Percentiles rank a stretch among this genome's conserved stretches.
phyloP scores from a whole-genome alignment of 148 eudicot species.

The Rheum nobile region DNA sequence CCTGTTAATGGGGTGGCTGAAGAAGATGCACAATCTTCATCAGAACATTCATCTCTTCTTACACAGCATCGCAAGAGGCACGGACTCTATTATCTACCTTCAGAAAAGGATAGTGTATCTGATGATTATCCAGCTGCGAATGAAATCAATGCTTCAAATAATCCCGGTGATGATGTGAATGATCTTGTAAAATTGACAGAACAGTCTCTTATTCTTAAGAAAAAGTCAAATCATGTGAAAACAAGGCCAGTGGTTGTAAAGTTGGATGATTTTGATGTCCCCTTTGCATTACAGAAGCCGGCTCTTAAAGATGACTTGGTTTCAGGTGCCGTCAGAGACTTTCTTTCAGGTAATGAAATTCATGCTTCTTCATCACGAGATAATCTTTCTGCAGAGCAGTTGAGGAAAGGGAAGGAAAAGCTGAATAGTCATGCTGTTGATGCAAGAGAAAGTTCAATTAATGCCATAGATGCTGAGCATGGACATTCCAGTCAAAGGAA shows the following conservation, averaged over 20 bases:
- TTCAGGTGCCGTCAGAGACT: conserved; percentile 71
- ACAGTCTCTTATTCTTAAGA: conserved; percentile 51
- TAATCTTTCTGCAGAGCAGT: conserved; percentile 22
- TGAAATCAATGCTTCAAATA: conserved; percentile 29
- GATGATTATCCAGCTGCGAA: conserved; percentile 69
- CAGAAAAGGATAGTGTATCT: conserved; percentile 39
- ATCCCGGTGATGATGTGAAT: conserved; percentile 27
- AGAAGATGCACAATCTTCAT: conserved; percentile 44
- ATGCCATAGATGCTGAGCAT: conserved; percentile 17
- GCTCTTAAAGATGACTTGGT: conserved; percentile 37
- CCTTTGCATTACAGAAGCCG: conserved; percentile 23
- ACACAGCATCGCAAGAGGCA: conserved; percentile 72
- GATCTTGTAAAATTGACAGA: conserved; percentile 80
- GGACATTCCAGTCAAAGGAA: conserved; percentile 23
- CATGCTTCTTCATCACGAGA: conserved; percentile 27
- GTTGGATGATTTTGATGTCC: conserved; percentile 54
- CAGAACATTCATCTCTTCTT: conserved; percentile 59
- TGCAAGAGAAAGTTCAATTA: conserved; percentile 16
- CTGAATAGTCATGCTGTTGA: conserved; percentile 16
- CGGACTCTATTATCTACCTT: conserved; percentile 73
- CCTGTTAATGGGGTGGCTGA: conserved; percentile 13
- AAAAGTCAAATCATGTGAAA: conserved; percentile 44
- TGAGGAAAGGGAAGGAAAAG: conserved; percentile 49
- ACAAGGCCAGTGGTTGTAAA: conserved; percentile 80
- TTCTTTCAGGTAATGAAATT: conserved; percentile 45